Evolutionary conservation across 805 yeast species (phyloP), one percentile per base, ranked within the genome.

Genomic region (Saccharomyces paradoxus): DNA sequence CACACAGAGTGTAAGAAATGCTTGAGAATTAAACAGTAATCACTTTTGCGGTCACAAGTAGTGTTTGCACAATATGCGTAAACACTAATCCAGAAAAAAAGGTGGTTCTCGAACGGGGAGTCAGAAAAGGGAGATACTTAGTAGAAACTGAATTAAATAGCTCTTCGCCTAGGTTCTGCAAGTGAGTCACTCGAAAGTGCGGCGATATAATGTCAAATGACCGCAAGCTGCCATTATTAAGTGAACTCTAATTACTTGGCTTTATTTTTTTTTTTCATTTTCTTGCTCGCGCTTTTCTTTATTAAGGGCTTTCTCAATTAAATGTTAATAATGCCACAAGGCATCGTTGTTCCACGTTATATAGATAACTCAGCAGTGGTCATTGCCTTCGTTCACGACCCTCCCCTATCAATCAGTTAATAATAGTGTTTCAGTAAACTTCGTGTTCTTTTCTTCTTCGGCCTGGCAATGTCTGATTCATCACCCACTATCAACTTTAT

Each of bases 401-500:
- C 24, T 37, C 24, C 24, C 44, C 8, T 21, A 37, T 37, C 4
- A 37, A 37, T 6, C 44, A 17, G 44, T 17, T 21, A 37, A 14
- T 32, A 32, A 37, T 37, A 8, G 44, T 37, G 41, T 37, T 10
- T 12, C 24, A 37, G 7, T 37, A 1, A 17, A 37, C 44, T 17
- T 9, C 3, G 13, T 17, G 5, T 17, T 8, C 17, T 37, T 9
- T 37, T 29, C 31, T 37, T 37, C 44, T 37, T 37, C 14, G 41
- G 14, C 50, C 24, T 30, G 17, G 8, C 24, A 30, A 60, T 57
- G 60, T 44, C 56, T 46, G 57, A 56, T 26, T 46, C 59, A 12
- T 27, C 52, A 32, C 63, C 64, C 13, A 54, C 56, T 3, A 67
- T 79, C 22, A 79, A 78, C 57, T 79, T 74, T 61, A 75, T 85